Evolutionary conservation across 768 basidiomycete species (phyloP).

Genomic region (Amanita molliuscula): DNA sequence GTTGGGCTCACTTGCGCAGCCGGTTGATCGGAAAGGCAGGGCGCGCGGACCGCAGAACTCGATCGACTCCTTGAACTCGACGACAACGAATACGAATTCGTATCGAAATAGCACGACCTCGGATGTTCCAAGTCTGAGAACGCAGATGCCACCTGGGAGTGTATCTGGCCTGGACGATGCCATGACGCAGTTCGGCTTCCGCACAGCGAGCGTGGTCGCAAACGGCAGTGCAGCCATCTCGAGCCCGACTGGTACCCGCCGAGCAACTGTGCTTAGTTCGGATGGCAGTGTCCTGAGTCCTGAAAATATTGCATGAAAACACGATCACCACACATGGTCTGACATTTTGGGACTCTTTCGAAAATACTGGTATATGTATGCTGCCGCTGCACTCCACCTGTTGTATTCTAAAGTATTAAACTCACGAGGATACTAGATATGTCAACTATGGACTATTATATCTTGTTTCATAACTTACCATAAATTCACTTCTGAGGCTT

Average conservation of each 20-base stretch:
- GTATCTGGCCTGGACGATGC: slow-evolving; percentile 1
- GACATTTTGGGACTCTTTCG: too few species aligned
- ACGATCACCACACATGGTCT: background rate
- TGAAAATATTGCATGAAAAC: slow-evolving; percentile 4
- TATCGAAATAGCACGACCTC: background rate
- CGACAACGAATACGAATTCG: background rate
- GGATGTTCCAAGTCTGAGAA: background rate
- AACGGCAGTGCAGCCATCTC: background rate
- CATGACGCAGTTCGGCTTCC: background rate
- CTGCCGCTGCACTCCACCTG: too few species aligned
- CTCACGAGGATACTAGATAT: too few species aligned
- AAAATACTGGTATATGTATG: too few species aligned
- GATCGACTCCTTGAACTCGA: background rate
- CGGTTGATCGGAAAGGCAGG: background rate
- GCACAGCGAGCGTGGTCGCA: background rate
- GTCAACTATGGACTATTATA: too few species aligned
- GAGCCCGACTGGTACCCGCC: background rate
- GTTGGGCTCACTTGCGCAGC: background rate
- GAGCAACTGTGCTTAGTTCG: background rate
- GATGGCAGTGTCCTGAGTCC: background rate
- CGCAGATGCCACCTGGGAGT: background rate
- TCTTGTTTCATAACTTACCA: too few species aligned
- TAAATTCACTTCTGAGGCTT: too few species aligned
- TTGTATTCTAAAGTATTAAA: too few species aligned
- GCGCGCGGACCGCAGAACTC: background rate